Conservation (phyloP, 2,329 filamentous ascomycete species). For the Amesomyces nigricolor region DNA sequence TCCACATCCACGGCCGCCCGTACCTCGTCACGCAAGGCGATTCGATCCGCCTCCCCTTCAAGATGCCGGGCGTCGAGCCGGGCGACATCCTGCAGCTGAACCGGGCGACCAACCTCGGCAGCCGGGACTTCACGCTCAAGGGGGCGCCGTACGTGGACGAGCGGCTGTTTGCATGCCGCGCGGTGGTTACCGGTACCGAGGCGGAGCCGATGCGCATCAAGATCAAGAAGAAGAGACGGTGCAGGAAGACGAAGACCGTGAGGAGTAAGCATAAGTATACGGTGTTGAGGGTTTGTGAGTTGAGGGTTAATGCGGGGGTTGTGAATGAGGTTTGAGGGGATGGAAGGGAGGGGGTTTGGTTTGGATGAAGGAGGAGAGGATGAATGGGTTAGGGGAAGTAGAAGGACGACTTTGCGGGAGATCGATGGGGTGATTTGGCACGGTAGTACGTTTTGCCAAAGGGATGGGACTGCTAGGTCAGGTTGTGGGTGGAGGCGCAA, state of each 20-base stretch:
- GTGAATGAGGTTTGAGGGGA: constrained; percentile 9
- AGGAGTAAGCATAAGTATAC: constrained; percentile 91
- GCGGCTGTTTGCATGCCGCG: constrained; percentile 75
- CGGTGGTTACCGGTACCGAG: constrained; percentile 79
- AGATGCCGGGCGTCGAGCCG: constrained; percentile 67
- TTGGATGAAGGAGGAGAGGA: neutral
- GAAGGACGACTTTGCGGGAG: neutral
- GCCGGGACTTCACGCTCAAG: constrained; percentile 84
- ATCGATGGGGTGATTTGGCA: neutral
- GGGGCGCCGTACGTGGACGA: constrained; percentile 78
- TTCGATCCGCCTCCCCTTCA: constrained; percentile 69
- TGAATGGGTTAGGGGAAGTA: neutral
- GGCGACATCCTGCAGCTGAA: constrained; percentile 87
- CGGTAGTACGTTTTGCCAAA: neutral
- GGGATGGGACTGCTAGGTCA: neutral
- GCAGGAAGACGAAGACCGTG: constrained; percentile 66
- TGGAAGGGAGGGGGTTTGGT: neutral
- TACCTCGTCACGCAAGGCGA: constrained; percentile 77
- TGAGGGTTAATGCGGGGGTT: constrained; percentile 52
- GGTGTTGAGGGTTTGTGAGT: constrained; percentile 74
- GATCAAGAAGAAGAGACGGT: constrained; percentile 76
- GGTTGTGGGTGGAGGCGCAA: neutral
- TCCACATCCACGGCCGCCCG: constrained; percentile 72
- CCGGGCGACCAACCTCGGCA: constrained; percentile 75
- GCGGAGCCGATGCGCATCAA: constrained; percentile 70